Evolutionary conservation across 441 rosid species (phyloP).

Genomic region (Codiaeum variegatum): DNA sequence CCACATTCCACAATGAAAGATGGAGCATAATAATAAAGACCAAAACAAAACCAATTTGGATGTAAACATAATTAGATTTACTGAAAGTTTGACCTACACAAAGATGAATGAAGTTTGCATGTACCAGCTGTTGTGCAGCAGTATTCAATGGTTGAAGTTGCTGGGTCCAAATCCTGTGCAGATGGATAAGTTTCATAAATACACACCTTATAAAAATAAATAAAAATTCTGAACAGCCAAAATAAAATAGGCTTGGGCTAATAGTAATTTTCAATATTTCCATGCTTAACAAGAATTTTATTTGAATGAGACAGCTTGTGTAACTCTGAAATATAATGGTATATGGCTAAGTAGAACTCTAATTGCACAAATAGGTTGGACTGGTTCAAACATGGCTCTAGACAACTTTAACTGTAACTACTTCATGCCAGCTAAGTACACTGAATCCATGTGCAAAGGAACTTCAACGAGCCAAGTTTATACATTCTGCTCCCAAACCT

Average conservation of each 20-base stretch:
- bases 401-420: not conserved
- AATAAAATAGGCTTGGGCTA: not conserved
- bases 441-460: not conserved
- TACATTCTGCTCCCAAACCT: not conserved
- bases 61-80: not conserved
- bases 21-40: slow-evolving; percentile 4
- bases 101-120: slow-evolving; percentile 16
- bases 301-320: not conserved
- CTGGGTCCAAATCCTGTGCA: slow-evolving; percentile 67
- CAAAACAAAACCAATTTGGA: not conserved
- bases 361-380: not conserved
- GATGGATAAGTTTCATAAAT: not conserved
- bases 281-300: not conserved
- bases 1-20: not conserved
- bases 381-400: not conserved
- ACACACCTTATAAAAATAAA: not conserved
- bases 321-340: not conserved
- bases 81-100: slow-evolving; percentile 2
- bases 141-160: slow-evolving; percentile 71
- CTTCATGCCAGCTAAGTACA: not conserved
- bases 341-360: not conserved
- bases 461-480: not conserved
- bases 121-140: slow-evolving; percentile 87
- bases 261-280: not conserved
- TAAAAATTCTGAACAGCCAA: not conserved